These are phyloP conservation scores for Aspergillus awamori DNA, from an alignment of 2,329 filamentous ascomycete genomes.

Conservation along the genomic window DNA sequence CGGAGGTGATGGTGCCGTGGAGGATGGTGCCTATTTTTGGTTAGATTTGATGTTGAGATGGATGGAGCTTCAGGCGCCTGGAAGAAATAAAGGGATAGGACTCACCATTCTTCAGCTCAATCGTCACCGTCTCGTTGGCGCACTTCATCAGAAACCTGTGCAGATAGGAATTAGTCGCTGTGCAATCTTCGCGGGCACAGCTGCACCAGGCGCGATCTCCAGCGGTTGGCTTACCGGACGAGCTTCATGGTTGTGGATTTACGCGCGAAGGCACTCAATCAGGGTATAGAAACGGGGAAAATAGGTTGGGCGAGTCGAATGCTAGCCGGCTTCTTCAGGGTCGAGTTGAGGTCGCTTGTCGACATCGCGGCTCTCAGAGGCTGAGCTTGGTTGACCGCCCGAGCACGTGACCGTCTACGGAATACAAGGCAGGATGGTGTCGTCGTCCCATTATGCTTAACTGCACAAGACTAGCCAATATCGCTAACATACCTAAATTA, in stretches of 20 bases:
- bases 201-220: background rate
- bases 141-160: conserved; percentile 98
- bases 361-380: conserved; percentile 21
- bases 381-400: conserved; percentile 18
- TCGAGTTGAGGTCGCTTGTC: background rate
- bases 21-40: conserved; percentile 76
- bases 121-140: conserved; percentile 95
- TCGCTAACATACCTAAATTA: background rate
- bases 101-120: conserved; percentile 96
- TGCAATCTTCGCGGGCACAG: background rate
- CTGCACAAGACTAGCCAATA: background rate
- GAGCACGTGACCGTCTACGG: conserved; percentile 14
- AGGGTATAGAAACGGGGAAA: background rate
- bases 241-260: conserved; percentile 78
- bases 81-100: conserved; percentile 29
- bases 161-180: conserved; percentile 3
- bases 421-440: too few species aligned
- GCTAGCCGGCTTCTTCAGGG: background rate
- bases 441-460: background rate
- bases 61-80: background rate
- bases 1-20: conserved; percentile 93
- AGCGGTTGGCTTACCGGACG: conserved; percentile 66
- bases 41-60: background rate
- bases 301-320: background rate
- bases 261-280: background rate